Evolutionary conservation across 768 basidiomycete genomes (phyloP).

Genomic region (Collybiopsis luxurians): DNA sequence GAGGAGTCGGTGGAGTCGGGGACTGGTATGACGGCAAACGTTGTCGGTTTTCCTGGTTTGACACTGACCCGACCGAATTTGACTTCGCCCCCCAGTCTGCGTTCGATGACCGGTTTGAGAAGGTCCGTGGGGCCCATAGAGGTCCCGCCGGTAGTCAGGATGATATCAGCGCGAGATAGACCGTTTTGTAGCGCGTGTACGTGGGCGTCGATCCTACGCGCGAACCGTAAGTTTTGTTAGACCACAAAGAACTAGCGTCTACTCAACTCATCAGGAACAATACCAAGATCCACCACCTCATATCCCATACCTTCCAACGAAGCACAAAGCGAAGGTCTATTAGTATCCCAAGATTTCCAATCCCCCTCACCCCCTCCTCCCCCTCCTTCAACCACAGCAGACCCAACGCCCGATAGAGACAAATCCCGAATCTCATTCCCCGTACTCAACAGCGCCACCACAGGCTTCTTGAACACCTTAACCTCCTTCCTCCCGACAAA

Average conservation of each 20-base stretch:
- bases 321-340: constrained; percentile 74
- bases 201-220: constrained; percentile 52
- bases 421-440: constrained; percentile 80
- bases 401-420: constrained; percentile 27
- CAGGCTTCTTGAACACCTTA: constrained; percentile 64
- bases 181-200: constrained; percentile 55
- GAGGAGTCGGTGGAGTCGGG: not conserved
- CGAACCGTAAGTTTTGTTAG: not conserved
- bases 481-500: constrained; percentile 79
- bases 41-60: constrained; percentile 87
- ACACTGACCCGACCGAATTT: constrained; percentile 86
- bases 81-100: constrained; percentile 67
- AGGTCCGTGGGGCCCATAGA: constrained; percentile 90
- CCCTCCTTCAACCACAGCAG: constrained; percentile 15
- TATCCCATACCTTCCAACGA: constrained; percentile 73
- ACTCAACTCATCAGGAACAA: constrained; percentile 70
- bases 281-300: constrained; percentile 75
- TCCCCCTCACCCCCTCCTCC: constrained; percentile 26
- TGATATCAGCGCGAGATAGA: constrained; percentile 62
- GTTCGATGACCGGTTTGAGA: constrained; percentile 85
- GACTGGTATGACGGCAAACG: constrained; percentile 75
- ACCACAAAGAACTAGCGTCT: not conserved
- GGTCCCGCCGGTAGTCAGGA: constrained; percentile 87
- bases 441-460: constrained; percentile 80
- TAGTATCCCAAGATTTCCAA: constrained; percentile 85